Evolutionary conservation across 176 grass and related monocot species (phyloP), one percentile per base, ranked within the genome.

Genomic region (Triticum dicoccoides): DNA sequence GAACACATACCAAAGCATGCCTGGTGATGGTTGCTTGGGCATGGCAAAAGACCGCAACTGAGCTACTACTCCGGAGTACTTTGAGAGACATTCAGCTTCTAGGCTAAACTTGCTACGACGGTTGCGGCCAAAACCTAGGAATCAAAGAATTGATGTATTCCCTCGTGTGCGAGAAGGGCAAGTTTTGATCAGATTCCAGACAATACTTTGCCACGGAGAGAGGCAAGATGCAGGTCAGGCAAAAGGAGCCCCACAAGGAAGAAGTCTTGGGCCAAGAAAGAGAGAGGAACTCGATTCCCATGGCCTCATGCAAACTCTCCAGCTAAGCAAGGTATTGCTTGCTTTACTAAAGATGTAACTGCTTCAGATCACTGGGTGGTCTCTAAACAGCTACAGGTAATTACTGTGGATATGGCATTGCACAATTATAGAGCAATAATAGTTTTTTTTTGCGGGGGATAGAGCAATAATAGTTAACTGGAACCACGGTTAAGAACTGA

Each of bases 261-360:
- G 45, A 77, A 77, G 30, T 58, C 23, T 18, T 18, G 15, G 20
- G 18, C 2, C 6, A 21, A 59, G 3, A 59, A 59, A 59, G 52
- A 56, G 39, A 8, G 56, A 80, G 80, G n/a, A 77, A 77, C 54
- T 58, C 17, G 14, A 82, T 82, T 35, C 70, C 62, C 79, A 7
- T 11, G 0, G 67, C 69, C 32, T 74, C 42, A 58, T 44, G 44
- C 42, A 14, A 85, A 76, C 83, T 75, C 33, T 81, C n/a, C 8
- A 81, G 35, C 10, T 61, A 89, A 76, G 88, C 77, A 85, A 89
- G 88, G 83, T 68, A 85, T 85, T 27, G 8, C 30, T 41, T 76
- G 42, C 47, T 47, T 25, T 45, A 65, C 5, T 66, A 51, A 33
- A 69, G 24, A 51, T 5, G 8, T 32, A 77, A 56, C 25, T 59